Evolutionary conservation across 129 eudicot genomes (phyloP).

Genomic region (Daucus carota): DNA sequence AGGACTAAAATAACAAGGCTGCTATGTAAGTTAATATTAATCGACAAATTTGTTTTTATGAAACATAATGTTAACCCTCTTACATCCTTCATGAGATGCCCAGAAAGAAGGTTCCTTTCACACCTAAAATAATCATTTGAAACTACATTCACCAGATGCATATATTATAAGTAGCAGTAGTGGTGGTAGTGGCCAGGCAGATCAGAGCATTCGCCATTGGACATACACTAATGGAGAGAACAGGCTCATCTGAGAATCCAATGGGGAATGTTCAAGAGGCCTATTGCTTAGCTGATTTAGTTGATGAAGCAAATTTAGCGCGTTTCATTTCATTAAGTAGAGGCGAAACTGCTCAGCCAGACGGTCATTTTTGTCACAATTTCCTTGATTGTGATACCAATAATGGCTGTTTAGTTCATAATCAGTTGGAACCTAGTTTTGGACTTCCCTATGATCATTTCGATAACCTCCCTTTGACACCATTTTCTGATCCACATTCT

Average conservation of each 20-base stretch:
- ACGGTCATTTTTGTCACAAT: slow-evolving; percentile 16
- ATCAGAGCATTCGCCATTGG: slow-evolving; percentile 2
- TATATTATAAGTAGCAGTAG: too few species aligned
- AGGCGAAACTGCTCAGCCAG: slow-evolving; percentile 28
- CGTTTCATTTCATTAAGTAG: slow-evolving; percentile 42
- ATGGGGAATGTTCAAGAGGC: slow-evolving; percentile 10
- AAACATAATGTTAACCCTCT: not conserved
- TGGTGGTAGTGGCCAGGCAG: not conserved
- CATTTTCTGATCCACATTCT: slow-evolving; percentile 13
- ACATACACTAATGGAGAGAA: slow-evolving; percentile 13
- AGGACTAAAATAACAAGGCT: not conserved
- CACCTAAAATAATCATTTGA: not conserved
- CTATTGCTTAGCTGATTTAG: slow-evolving; percentile 29
- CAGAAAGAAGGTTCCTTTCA: not conserved
- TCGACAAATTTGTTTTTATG: not conserved
- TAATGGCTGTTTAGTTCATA: slow-evolving; percentile 16
- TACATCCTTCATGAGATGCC: not conserved
- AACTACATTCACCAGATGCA: not conserved
- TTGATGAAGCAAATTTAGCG: slow-evolving; percentile 43
- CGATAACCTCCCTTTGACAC: not conserved
- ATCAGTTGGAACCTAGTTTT: slow-evolving; percentile 3
- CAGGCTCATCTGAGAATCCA: slow-evolving; percentile 20
- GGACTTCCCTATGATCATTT: slow-evolving; percentile 14
- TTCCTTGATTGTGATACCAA: slow-evolving; percentile 29
- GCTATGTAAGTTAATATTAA: not conserved